Evolutionary conservation across 1,139 yeast genomes (phyloP).

Genomic region (Suhomyces maxii): DNA sequence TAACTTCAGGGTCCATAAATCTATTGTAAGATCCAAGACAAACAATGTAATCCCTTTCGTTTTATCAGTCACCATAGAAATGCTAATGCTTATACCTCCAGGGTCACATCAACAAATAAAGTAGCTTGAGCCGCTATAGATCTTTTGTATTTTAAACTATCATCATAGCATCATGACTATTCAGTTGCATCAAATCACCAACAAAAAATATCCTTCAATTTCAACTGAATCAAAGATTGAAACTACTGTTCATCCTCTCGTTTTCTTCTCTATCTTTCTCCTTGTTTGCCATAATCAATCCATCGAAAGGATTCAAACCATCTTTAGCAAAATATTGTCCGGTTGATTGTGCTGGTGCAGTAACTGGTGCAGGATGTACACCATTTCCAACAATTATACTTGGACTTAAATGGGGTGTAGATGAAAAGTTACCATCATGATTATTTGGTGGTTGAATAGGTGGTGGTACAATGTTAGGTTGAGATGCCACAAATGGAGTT

Average conservation of each 20-base stretch:
- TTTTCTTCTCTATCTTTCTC: conserved; percentile 16
- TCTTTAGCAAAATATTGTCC: conserved; percentile 40
- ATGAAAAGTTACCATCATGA: conserved; percentile 4
- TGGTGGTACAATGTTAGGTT: neutral
- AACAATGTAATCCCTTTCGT: no score
- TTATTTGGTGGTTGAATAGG: neutral
- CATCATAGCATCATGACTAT: no score
- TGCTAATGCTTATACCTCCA: no score
- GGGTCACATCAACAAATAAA: no score
- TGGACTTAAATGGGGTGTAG: conserved; percentile 8
- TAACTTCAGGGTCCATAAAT: no score
- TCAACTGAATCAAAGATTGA: conserved; percentile 5
- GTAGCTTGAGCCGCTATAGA: no score
- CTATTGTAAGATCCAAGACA: no score
- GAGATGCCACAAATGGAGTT: conserved; percentile 27
- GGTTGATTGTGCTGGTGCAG: conserved; percentile 38
- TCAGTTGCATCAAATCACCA: no score
- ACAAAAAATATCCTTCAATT: no score
- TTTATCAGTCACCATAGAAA: no score
- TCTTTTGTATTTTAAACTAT: no score
- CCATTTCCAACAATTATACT: conserved; percentile 1
- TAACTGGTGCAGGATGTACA: conserved; percentile 19
- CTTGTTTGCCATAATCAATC: conserved; percentile 33
- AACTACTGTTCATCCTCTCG: conserved; percentile 9
- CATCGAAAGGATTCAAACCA: conserved; percentile 46